Conservation (phyloP, 1,284 basidiomycete genomes). For the Pisolithus thermaeus region DNA sequence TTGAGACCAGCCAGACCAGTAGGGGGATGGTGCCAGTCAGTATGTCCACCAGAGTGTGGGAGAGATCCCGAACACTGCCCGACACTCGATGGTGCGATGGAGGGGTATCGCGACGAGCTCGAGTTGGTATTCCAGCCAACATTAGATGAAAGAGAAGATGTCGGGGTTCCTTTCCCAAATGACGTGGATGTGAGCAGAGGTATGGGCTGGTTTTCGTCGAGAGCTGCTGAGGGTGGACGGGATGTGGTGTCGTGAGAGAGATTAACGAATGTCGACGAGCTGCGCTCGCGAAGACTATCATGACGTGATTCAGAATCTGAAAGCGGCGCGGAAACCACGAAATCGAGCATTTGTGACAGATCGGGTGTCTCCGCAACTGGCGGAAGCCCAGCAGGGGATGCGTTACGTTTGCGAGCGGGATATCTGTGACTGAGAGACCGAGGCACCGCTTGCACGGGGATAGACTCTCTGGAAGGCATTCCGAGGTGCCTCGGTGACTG, state of each 20-base stretch:
- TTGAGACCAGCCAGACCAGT: constrained; percentile 19
- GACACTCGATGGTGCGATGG: constrained; percentile 19
- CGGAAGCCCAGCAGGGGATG: constrained; percentile 4
- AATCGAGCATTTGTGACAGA: neutral
- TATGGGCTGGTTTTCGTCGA: constrained; percentile 4
- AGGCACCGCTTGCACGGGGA: neutral
- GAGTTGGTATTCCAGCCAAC: constrained; percentile 11
- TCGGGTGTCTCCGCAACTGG: constrained; percentile 21
- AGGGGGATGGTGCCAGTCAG: constrained; percentile 24
- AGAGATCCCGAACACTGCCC: constrained; percentile 9
- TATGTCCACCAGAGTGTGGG: constrained; percentile 9
- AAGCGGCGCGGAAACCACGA: neutral
- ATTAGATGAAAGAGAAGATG: constrained; percentile 14
- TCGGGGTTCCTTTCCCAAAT: constrained; percentile 18
- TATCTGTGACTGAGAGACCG: constrained; percentile 4
- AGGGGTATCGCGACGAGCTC: constrained; percentile 25
- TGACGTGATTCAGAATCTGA: neutral
- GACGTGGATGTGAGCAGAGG: constrained; percentile 22
- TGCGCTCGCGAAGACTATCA: neutral
- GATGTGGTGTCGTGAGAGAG: constrained; percentile 12
- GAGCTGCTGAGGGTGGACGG: constrained; percentile 5
- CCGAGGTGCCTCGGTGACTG: constrained; percentile 10
- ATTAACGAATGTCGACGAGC: constrained; percentile 10
- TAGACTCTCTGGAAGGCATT: neutral
- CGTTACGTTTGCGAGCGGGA: constrained; percentile 9